Evolutionary conservation across 2,329 filamentous ascomycete genomes (phyloP).

Genomic region (Ophiostoma novo-ulmi): DNA sequence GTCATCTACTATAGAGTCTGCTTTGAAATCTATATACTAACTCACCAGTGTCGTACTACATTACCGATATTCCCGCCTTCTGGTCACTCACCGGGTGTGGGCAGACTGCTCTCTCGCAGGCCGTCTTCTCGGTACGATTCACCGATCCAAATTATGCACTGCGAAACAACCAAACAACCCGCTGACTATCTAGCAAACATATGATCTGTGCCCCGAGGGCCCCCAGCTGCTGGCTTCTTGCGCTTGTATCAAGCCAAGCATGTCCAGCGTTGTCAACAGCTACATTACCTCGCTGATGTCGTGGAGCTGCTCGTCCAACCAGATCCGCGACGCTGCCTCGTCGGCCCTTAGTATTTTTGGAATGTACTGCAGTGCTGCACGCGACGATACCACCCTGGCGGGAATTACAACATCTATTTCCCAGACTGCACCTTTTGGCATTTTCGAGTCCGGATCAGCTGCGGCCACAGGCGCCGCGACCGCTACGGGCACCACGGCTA

Average conservation of each 20-base stretch:
- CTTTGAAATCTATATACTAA: neutral
- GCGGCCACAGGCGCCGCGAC: slow-evolving; percentile 2
- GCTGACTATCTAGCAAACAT: slow-evolving; percentile 34
- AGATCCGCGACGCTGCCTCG: slow-evolving; percentile 36
- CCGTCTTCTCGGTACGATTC: slow-evolving; percentile 38
- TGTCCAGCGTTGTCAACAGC: slow-evolving; percentile 41
- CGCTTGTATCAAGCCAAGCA: slow-evolving; percentile 46
- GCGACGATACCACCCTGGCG: slow-evolving; percentile 37
- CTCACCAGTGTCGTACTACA: slow-evolving; percentile 47
- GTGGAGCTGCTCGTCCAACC: slow-evolving; percentile 40
- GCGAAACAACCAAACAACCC: no score
- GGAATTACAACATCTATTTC: slow-evolving; percentile 39
- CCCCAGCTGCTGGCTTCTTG: slow-evolving; percentile 50
- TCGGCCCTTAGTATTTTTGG: slow-evolving; percentile 43
- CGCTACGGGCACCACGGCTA: slow-evolving; percentile 8
- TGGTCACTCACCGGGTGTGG: slow-evolving; percentile 44
- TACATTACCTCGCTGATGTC: slow-evolving; percentile 43
- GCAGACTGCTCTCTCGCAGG: slow-evolving; percentile 41
- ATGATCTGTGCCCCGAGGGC: slow-evolving; percentile 41
- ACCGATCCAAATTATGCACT: neutral
- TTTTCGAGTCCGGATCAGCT: neutral
- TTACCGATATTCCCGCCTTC: slow-evolving; percentile 47
- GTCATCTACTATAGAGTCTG: slow-evolving; percentile 28
- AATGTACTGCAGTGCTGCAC: slow-evolving; percentile 48
- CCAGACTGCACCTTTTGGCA: slow-evolving; percentile 20